These are phyloP conservation scores for Leishmania turanica DNA, from an alignment of 208 protist genomes.

Conservation along the genomic window DNA sequence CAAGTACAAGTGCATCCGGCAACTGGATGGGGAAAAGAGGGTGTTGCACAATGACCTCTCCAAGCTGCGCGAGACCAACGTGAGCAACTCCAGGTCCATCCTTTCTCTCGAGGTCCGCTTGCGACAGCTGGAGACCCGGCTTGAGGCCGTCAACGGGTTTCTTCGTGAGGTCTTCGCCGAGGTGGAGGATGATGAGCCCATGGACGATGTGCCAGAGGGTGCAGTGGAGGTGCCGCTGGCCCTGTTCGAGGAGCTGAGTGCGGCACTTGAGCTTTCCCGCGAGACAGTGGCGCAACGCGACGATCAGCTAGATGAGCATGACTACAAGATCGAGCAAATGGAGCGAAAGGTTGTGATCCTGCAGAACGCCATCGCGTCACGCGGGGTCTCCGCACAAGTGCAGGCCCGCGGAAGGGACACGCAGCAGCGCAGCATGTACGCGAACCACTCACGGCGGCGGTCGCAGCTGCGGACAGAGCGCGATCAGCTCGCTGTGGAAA, in stretches of 20 bases:
- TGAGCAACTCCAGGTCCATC: constrained; percentile 77
- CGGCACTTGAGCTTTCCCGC: constrained; percentile 60
- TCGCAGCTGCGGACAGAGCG: constrained; percentile 63
- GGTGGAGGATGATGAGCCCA: constrained; percentile 59
- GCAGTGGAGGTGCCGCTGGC: constrained; percentile 64
- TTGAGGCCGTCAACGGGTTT: constrained; percentile 77
- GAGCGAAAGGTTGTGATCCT: constrained; percentile 74
- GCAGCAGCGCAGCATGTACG: constrained; percentile 68
- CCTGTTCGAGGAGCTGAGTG: constrained; percentile 72
- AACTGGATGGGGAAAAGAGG: constrained; percentile 78
- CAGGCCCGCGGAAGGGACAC: constrained; percentile 34
- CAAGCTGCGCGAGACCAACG: constrained; percentile 71
- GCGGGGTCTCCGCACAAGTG: constrained; percentile 54
- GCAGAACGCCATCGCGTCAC: constrained; percentile 70
- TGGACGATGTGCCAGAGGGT: constrained; percentile 57
- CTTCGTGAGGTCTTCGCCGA: constrained; percentile 79
- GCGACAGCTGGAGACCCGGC: constrained; percentile 69
- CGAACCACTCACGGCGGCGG: constrained; percentile 15
- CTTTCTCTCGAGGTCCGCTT: constrained; percentile 77
- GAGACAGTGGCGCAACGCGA: constrained; percentile 71
- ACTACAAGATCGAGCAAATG: constrained; percentile 77
- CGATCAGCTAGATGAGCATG: constrained; percentile 65
- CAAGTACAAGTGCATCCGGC: constrained; percentile 67
- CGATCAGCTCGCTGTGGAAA: constrained; percentile 52
- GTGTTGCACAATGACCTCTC: constrained; percentile 72